Base-by-base conservation (phyloP, 2,329 filamentous ascomycete genomes). In the Aschersonia sp. region DNA sequence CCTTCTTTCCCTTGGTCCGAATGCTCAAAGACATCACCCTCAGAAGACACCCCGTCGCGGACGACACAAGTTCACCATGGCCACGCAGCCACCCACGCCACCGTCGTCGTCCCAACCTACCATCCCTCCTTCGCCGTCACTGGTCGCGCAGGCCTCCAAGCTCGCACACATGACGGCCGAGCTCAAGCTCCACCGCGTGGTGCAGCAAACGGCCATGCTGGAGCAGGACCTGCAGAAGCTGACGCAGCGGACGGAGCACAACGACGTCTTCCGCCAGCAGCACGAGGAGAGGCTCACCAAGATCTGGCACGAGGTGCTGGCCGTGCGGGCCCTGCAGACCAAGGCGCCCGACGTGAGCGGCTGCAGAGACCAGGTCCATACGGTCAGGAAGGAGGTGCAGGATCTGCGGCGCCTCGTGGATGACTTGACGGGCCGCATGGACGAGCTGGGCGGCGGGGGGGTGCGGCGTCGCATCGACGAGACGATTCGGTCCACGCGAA, bases 121-220 rank as follows among this genome's bases (percentile, higher is more conserved):
- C 20, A 38, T 38, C 7, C 35, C 35, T 38, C 35, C 7, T 7
- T 38, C 35, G 40, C 38, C 38, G 12, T 40, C 45, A 31, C 48
- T 62, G 5, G 42, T 58, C 31, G 50, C 51, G 7, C 56, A 59
- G 31, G 61, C 64, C 40, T 58, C 64, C 3, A 58, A 60, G 32
- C 56, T 67, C n/a, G 59, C 64, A 4, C 55, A 51, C 42, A 65
- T 66, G 60, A 65, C 60, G 5, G 53, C 61, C n/a, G 64, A 67
- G 52, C 59, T 66, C 47, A 61, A 58, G 49, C 50, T 67, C 38
- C 61, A 59, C 40, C 49, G 55, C 32, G 50, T 66, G 30, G 46
- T 50, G 31, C 47, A 48, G 29, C 58, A 61, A 45, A 58, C 59
- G 1, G 54, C 59, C 42, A 54, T 56, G 3, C 57, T 66, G 2